A percentile compares a stretch with the other conserved stretches of the same genome.
Evolutionary conservation across 495 filamentous ascomycete genomes (phyloP).

Genomic region (Penicillium roqueforti): DNA sequence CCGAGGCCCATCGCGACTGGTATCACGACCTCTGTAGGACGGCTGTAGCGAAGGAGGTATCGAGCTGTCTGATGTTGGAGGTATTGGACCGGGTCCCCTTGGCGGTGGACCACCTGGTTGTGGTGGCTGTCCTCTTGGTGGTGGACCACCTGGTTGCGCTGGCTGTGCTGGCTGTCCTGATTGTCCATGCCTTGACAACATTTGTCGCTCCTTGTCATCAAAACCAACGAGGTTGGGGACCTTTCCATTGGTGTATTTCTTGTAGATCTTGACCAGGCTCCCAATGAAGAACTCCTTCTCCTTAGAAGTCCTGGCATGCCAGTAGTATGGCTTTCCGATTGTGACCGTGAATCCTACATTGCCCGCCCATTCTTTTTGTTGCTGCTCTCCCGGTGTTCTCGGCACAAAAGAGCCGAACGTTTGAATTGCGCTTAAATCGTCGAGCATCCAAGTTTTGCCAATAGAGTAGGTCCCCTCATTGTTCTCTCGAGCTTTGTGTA

Average conservation of each 20-base stretch:
- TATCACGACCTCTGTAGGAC: constrained; percentile 27
- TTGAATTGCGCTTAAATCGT: constrained; percentile 76
- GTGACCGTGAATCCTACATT: constrained; percentile 83
- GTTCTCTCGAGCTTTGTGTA: constrained; percentile 97
- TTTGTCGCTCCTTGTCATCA: constrained; percentile 69
- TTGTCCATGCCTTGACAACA: constrained; percentile 52
- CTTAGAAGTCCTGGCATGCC: constrained; percentile 85
- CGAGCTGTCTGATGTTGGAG: constrained; percentile 28
- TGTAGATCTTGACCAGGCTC: constrained; percentile 89
- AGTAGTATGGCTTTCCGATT: constrained; percentile 92
- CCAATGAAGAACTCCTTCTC: constrained; percentile 98
- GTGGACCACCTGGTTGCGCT: constrained; percentile 17
- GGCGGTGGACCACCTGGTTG: constrained; percentile 31
- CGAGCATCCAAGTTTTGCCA: constrained; percentile 94
- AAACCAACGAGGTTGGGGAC: constrained; percentile 78
- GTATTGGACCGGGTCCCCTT: constrained; percentile 28
- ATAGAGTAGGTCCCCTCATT: constrained; percentile 91
- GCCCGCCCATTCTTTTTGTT: constrained; percentile 71
- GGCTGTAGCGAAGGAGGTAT: constrained; percentile 34
- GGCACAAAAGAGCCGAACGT: constrained; percentile 61
- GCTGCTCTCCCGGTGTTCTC: constrained; percentile 52
- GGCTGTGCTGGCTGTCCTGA: constrained; percentile 19
- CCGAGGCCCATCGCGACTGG: constrained; percentile 37
- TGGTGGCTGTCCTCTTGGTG: constrained; percentile 24
- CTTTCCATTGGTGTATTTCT: constrained; percentile 88